phyloP scores from a whole-genome alignment of 805 yeast genomes.

The Sugiyamaella mastotermitis region DNA sequence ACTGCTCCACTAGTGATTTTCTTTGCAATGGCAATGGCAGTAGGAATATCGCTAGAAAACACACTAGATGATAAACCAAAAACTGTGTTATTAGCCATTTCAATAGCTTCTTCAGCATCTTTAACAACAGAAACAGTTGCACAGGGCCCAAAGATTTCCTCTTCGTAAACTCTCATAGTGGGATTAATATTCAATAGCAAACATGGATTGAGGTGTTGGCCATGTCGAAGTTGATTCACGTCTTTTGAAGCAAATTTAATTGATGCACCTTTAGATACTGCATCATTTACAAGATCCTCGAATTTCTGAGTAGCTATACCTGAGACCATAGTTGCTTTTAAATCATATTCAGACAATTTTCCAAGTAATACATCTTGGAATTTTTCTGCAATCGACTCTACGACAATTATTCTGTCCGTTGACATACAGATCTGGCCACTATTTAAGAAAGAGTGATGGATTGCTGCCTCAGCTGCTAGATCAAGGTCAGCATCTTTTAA shows the following conservation, averaged over 20 bases:
- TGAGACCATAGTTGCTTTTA: conserved; percentile 6
- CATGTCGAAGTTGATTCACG: conserved; percentile 2
- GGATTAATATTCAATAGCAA: conserved; percentile 58
- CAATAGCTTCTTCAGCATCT: conserved; percentile 60
- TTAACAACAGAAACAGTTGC: conserved; percentile 62
- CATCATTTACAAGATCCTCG: conserved; percentile 42
- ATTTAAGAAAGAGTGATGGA: conserved; percentile 67
- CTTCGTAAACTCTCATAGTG: conserved; percentile 58
- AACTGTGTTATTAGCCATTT: conserved; percentile 59
- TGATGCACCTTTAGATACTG: conserved; percentile 62
- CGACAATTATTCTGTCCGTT: conserved; percentile 73
- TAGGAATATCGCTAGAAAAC: conserved; percentile 58
- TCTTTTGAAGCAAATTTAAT: conserved; percentile 55
- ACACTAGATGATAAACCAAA: conserved; percentile 80
- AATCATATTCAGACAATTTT: neutral
- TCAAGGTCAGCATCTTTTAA: conserved; percentile 64
- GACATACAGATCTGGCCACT: conserved; percentile 87
- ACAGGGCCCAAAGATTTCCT: conserved; percentile 79
- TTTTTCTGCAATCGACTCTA: conserved; percentile 60
- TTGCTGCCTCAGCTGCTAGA: conserved; percentile 51
- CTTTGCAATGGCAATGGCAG: conserved; percentile 59
- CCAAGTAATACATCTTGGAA: conserved; percentile 34
- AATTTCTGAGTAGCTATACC: conserved; percentile 12
- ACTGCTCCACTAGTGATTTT: conserved; percentile 72
- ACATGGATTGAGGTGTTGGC: conserved; percentile 6